Evolutionary conservation across 1,139 yeast species (phyloP).

Genomic region (Sugiyamaella castrensis): DNA sequence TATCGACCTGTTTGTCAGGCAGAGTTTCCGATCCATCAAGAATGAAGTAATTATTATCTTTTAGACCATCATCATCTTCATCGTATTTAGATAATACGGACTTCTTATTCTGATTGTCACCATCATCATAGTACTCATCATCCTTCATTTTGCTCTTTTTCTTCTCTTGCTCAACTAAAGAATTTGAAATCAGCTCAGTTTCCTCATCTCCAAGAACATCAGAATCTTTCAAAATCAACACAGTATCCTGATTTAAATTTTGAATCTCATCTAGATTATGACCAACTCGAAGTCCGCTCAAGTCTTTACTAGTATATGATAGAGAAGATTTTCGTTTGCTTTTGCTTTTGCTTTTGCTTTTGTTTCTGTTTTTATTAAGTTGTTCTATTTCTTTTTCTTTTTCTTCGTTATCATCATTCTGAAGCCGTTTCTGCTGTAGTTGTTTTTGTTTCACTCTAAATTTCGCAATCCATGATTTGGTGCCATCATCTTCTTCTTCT

Average conservation of each 20-base stretch:
- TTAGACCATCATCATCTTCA: constrained; percentile 27
- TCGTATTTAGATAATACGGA: too few relatives aligned
- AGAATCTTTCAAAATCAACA: constrained; percentile 65
- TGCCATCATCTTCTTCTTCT: constrained; percentile 25
- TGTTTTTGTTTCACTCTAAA: constrained; percentile 23
- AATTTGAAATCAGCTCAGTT: constrained; percentile 48
- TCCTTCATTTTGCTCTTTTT: constrained; percentile 30
- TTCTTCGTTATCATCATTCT: constrained; percentile 21
- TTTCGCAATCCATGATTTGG: constrained; percentile 28
- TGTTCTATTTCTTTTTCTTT: constrained; percentile 8
- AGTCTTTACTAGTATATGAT: constrained; percentile 31
- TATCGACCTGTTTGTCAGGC: background rate
- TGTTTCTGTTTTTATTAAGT: background rate
- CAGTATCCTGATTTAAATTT: constrained; percentile 45
- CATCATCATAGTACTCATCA: constrained; percentile 32
- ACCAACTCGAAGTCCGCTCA: constrained; percentile 45
- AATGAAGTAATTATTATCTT: constrained; percentile 27
- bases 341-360: background rate
- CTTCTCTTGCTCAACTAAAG: constrained; percentile 38
- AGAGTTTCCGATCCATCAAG: constrained; percentile 26
- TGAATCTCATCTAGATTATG: constrained; percentile 47
- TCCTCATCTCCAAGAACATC: constrained; percentile 49
- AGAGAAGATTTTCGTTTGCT: constrained; percentile 1
- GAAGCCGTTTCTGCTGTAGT: constrained; percentile 15
- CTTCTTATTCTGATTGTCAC: constrained; percentile 21